Evolutionary conservation across 108 stramenopile species (phyloP), one percentile per base, ranked within the genome.

Genomic region (Craspedostauros australis): DNA sequence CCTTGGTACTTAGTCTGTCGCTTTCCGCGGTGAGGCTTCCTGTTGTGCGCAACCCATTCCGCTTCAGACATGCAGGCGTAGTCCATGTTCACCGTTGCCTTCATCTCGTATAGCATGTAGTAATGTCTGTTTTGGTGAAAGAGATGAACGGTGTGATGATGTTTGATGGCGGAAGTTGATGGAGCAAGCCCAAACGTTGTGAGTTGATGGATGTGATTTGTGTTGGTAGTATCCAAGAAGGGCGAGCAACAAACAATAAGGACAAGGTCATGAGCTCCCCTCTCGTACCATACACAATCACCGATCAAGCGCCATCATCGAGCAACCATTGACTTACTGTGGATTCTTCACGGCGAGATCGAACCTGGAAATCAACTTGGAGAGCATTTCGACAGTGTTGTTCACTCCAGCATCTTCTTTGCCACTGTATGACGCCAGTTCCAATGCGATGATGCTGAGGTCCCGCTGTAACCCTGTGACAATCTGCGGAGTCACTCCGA

Each of bases 71-170:
- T 57, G 31, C 67, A 63, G 8, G 84, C 84, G 53, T 67, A 74
- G 24, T 77, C 80, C 8, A 82, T 49, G 53, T 62, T 82, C 8
- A 77, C 80, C 54, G 81, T 86, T 4, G 84, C 73, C 33, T 21
- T 33, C 44, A 65, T 66, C 12, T 51, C 53, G 42, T 61, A 58
- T 47, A 75, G 64, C 39, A 68, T 47, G 46, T 69, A 80, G 39
- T 66, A 85, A 50, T 78, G 77, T 14, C 67, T 73, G 37, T n/a
- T n/a, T n/a, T n/a, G n/a, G n/a, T n/a, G n/a, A n/a, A n/a, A n/a
- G n/a, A n/a, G 5, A 37, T 20, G 18, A 40, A 46, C 39, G 12
- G 18, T 28, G 22, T 19, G 28, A n/a, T 8, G 19, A n/a, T n/a
- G n/a, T n/a, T n/a, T n/a, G 54, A 26, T 21, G 41, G 27, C 39